Conservation (phyloP, 805 yeast genomes). For the Ogataea henricii region DNA sequence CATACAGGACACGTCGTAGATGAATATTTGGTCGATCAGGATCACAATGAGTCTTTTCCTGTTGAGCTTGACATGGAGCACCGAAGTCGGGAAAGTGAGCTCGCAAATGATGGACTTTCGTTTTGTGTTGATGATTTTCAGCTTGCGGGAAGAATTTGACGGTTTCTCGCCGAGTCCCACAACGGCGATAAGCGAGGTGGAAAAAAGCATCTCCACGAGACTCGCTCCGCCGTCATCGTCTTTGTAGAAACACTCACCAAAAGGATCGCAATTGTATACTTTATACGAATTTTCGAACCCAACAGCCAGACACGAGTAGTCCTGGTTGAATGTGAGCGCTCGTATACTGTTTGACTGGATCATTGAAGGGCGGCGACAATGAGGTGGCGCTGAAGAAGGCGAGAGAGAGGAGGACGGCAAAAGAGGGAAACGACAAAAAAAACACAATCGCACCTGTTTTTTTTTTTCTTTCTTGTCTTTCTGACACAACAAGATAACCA, state of each 20-base stretch:
- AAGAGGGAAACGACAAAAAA: background rate
- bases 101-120: constrained; percentile 79
- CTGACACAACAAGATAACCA: background rate
- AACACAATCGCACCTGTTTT: background rate
- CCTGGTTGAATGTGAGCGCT: constrained; percentile 71
- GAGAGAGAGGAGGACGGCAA: background rate
- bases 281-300: constrained; percentile 67
- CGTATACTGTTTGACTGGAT: constrained; percentile 13
- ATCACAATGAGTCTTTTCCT: constrained; percentile 79
- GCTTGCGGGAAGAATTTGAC: constrained; percentile 71
- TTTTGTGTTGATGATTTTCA: constrained; percentile 82
- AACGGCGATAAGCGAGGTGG: constrained; percentile 82
- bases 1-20: constrained; percentile 91
- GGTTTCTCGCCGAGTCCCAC: constrained; percentile 79
- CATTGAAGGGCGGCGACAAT: background rate
- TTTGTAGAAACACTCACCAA: constrained; percentile 65
- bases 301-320: constrained; percentile 75
- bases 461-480: background rate
- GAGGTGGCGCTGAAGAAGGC: background rate
- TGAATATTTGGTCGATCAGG: constrained; percentile 75
- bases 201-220: constrained; percentile 85
- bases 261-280: constrained; percentile 87
- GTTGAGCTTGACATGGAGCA: constrained; percentile 74
- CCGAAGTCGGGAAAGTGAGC: constrained; percentile 76
- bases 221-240: constrained; percentile 57